Conservation (phyloP, 805 yeast species). For the Zygoascus bituminiphila region DNA sequence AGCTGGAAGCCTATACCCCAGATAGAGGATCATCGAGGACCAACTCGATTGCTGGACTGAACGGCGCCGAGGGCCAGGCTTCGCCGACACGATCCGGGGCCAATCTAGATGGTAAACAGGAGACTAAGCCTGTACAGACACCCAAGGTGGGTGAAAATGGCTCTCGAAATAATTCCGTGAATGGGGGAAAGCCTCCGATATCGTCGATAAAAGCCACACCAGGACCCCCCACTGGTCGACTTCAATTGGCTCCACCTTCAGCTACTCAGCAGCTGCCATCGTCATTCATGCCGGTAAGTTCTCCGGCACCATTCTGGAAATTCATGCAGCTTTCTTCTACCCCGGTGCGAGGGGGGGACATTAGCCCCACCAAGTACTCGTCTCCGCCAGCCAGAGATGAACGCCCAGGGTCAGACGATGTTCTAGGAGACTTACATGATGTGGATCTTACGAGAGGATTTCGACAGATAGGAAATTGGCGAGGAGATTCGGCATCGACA, state of each 20-base stretch:
- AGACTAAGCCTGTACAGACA: not conserved
- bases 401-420: conserved; percentile 16
- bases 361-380: conserved; percentile 25
- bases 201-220: conserved; percentile 1
- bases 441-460: conserved; percentile 43
- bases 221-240: conserved; percentile 4
- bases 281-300: conserved; percentile 45
- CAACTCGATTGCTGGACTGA: not conserved
- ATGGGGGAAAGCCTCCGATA: not conserved
- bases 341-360: conserved; percentile 18
- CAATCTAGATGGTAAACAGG: not conserved
- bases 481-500: conserved; percentile 12
- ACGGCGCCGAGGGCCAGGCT: not conserved
- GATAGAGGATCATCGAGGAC: conserved; percentile 38
- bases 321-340: conserved; percentile 59
- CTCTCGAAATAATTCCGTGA: not conserved
- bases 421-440: conserved; percentile 37
- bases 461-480: conserved; percentile 24
- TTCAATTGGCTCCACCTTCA: conserved; percentile 30
- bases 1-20: conserved; percentile 55
- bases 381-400: conserved; percentile 13
- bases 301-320: conserved; percentile 88
- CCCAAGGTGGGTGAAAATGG: not conserved
- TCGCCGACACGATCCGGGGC: not conserved
- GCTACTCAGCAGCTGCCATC: conserved; percentile 32